Evolutionary conservation across 2,329 filamentous ascomycete genomes (phyloP), one percentile per base, ranked within the genome.

Genomic region (Aspergillus phoenicis): DNA sequence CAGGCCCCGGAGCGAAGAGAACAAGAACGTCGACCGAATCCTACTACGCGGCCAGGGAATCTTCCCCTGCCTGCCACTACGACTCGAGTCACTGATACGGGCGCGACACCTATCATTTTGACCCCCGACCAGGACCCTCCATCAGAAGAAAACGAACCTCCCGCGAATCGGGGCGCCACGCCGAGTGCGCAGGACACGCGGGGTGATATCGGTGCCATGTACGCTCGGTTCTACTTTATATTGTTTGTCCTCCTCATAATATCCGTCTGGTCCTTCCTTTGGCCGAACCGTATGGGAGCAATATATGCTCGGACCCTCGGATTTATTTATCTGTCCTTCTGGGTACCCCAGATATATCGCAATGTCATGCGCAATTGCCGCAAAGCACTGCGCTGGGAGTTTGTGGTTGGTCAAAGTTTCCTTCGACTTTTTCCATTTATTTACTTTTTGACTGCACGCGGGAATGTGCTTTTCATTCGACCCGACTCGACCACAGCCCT

Each of bases 341-440:
- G 94, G 94, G 73, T 88, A 0, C 94, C 95, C 0, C 95, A 99
- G 75, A 96, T 98, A 67, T 86, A 90, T 72, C 91, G 95, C 64
- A 99, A 99, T 74, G 83, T 90, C 57, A 87, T 91, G 77, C 91
- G 94, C 57, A 97, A 97, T 77, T 97, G 93, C 75, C 91, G 93
- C 43, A 91, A 91, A 69, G 93, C 94, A 0, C 82, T 98, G n/a
- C 85, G 89, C 3, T 97, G 93, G 93, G 89, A 90, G 62, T 99
- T 96, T 72, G 89, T 97, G 59, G 73, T 93, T 22, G 93, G 93
- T 2, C 91, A 97, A 75, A 95, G 91, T 52, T 69, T 89, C 5
- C 82, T 96, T 7, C 89, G 95, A 1, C 80, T 96, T 5, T 78
- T 90, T 0, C 94, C 95, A 0, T 86, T 97, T 58, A 83, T 89